Conservation (phyloP, 495 filamentous ascomycete species). For the Podospora conica region DNA sequence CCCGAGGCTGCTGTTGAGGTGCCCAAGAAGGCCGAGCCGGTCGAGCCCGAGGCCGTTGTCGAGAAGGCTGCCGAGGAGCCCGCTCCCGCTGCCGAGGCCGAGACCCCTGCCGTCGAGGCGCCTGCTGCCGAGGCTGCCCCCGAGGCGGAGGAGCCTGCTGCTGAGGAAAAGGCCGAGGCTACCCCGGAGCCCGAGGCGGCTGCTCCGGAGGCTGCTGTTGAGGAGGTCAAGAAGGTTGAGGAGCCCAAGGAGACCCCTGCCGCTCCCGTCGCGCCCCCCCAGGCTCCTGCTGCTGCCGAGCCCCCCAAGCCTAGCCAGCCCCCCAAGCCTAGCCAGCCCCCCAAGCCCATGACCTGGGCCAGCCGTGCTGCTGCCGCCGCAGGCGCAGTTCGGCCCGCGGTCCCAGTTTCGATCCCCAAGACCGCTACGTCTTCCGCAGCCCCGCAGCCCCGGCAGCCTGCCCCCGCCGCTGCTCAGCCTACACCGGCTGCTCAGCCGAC, state of each 20-base stretch:
- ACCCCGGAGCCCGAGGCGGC: slow-evolving; percentile 32
- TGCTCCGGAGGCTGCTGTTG: slow-evolving; percentile 40
- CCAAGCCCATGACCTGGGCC: slow-evolving; percentile 84
- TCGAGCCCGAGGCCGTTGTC: slow-evolving; percentile 42
- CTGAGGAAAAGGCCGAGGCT: slow-evolving; percentile 41
- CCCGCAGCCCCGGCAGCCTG: slow-evolving; percentile 24
- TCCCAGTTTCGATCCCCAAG: slow-evolving; percentile 34
- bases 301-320: slow-evolving; percentile 40
- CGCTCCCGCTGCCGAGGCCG: slow-evolving; percentile 42
- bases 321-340: slow-evolving; percentile 46
- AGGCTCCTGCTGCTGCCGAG: slow-evolving; percentile 33
- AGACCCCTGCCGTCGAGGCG: slow-evolving; percentile 17
- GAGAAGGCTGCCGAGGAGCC: slow-evolving; percentile 41
- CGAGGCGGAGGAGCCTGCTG: slow-evolving; percentile 16
- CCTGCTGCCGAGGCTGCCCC: slow-evolving; percentile 39
- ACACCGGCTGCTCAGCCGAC: slow-evolving; percentile 31
- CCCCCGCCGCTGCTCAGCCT: slow-evolving; percentile 27
- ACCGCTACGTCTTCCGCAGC: slow-evolving; percentile 38
- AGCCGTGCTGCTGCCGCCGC: slow-evolving; percentile 54
- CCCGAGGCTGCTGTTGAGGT: slow-evolving; percentile 16
- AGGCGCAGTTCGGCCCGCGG: slow-evolving; percentile 38
- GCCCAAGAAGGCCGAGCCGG: slow-evolving; percentile 42
- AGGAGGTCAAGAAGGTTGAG: slow-evolving; percentile 46
- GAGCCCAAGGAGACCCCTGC: slow-evolving; percentile 54
- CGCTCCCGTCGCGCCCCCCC: slow-evolving; percentile 32